These are phyloP conservation scores for Cenococcum geophilum DNA, from an alignment of 495 filamentous ascomycete species.

Conservation along the genomic window DNA sequence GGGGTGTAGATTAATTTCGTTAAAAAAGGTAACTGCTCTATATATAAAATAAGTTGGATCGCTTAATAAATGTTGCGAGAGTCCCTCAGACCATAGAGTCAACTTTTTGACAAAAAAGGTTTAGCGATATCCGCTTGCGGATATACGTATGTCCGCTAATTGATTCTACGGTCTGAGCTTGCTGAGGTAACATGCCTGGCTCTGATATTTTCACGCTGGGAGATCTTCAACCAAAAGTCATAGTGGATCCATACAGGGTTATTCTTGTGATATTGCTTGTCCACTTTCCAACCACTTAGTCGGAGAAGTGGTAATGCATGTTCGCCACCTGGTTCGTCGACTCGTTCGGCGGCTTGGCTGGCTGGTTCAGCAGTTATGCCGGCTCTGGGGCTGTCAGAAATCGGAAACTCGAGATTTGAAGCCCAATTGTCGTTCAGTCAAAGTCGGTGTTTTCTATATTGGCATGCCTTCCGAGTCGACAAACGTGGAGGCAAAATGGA, in stretches of 20 bases:
- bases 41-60: too few relatives aligned
- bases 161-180: too few relatives aligned
- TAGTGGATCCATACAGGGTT: conserved; percentile 37
- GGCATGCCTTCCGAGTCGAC: not conserved
- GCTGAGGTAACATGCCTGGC: conserved; percentile 34
- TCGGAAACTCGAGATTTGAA: not conserved
- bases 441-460: not conserved
- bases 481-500: not conserved
- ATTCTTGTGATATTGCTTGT: conserved; percentile 35
- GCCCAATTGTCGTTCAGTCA: not conserved
- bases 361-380: not conserved
- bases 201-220: conserved; percentile 26
- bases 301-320: not conserved
- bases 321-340: not conserved
- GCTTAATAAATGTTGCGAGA: too few relatives aligned
- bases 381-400: not conserved
- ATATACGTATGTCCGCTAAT: too few relatives aligned
- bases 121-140: too few relatives aligned
- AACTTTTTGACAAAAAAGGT: too few relatives aligned
- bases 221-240: conserved; percentile 38
- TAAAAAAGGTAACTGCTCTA: too few relatives aligned
- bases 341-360: not conserved
- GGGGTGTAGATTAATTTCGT: too few relatives aligned
- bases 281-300: conserved; percentile 16
- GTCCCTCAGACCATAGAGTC: too few relatives aligned